Evolutionary conservation across 106 monocot genomes (phyloP).

Genomic region (Platanthera zijinensis): DNA sequence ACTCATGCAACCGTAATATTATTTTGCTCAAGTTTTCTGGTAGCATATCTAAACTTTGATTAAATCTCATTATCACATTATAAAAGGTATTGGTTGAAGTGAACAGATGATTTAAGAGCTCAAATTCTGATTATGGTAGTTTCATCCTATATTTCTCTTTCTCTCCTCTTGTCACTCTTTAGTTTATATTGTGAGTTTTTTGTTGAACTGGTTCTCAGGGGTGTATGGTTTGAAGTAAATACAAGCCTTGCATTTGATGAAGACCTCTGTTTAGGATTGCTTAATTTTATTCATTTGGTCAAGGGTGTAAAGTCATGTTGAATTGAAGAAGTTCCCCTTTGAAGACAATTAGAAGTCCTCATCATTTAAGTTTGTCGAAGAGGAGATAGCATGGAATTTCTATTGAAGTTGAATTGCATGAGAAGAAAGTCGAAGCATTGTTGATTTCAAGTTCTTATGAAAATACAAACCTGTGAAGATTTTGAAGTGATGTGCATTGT

Average conservation of each 20-base stretch:
- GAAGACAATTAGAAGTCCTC: conserved; percentile 33
- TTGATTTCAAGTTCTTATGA: conserved; percentile 41
- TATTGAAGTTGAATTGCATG: conserved; percentile 40
- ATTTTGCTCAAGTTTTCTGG: background rate
- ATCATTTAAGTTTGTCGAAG: conserved; percentile 39
- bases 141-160: conserved; percentile 13
- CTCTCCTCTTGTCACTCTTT: conserved; percentile 8
- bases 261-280: conserved; percentile 37
- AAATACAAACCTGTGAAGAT: conserved; percentile 32
- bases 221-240: conserved; percentile 68
- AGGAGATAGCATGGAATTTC: conserved; percentile 34
- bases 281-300: conserved; percentile 45
- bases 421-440: conserved; percentile 40
- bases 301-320: conserved; percentile 41
- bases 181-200: conserved; percentile 34
- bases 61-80: background rate
- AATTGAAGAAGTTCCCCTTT: conserved; percentile 46
- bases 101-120: background rate
- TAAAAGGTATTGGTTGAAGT: background rate
- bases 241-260: conserved; percentile 66
- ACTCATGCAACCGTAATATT: background rate
- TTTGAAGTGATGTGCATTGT: conserved; percentile 37
- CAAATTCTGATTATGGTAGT: background rate
- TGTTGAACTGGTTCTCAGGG: conserved; percentile 65
- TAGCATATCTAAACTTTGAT: background rate